These are phyloP conservation scores for Wickerhamomyces ciferrii DNA, from an alignment of 805 yeast species.

Conservation along the genomic window DNA sequence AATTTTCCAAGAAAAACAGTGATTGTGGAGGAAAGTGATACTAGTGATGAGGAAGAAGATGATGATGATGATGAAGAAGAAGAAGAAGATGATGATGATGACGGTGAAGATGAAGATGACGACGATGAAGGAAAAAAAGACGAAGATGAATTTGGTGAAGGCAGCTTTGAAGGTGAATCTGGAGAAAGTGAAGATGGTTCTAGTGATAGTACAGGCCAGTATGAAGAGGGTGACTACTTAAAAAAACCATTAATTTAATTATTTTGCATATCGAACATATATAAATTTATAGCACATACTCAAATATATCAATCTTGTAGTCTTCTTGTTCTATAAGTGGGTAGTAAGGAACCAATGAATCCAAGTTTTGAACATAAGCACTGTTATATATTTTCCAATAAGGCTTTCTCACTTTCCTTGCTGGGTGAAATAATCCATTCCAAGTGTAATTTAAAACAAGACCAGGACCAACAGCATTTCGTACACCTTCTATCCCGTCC, in stretches of 20 bases:
- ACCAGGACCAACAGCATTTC: slow-evolving; percentile 75
- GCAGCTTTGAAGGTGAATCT: slow-evolving; percentile 2
- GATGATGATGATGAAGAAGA: slow-evolving; percentile 28
- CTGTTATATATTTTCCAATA: slow-evolving; percentile 83
- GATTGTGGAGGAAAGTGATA: slow-evolving; percentile 19
- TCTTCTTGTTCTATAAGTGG: slow-evolving; percentile 45
- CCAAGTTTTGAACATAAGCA: slow-evolving; percentile 69
- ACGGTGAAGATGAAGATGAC: slow-evolving; percentile 22
- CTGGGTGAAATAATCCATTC: slow-evolving; percentile 93
- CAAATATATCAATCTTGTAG: slow-evolving; percentile 16
- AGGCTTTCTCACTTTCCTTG: slow-evolving; percentile 74
- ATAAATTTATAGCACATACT: slow-evolving; percentile 7
- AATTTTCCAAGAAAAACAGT: slow-evolving; percentile 11
- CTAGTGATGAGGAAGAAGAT: slow-evolving; percentile 22
- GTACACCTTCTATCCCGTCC: slow-evolving; percentile 72
- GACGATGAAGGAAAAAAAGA: slow-evolving; percentile 7
- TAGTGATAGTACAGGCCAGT: slow-evolving; percentile 5
- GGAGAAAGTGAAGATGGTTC: slow-evolving; percentile 8
- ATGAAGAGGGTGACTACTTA: not conserved
- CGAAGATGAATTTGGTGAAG: slow-evolving; percentile 4
- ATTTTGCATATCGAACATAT: not conserved
- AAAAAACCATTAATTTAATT: not conserved
- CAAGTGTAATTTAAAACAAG: slow-evolving; percentile 67
- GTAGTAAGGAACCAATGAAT: slow-evolving; percentile 77
- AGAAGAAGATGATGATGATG: slow-evolving; percentile 18